Percentiles rank a stretch among this genome's conserved stretches.
These are phyloP conservation scores for Trichoderma sp. DNA, from an alignment of 2,329 filamentous ascomycete genomes.

Conservation along the genomic window DNA sequence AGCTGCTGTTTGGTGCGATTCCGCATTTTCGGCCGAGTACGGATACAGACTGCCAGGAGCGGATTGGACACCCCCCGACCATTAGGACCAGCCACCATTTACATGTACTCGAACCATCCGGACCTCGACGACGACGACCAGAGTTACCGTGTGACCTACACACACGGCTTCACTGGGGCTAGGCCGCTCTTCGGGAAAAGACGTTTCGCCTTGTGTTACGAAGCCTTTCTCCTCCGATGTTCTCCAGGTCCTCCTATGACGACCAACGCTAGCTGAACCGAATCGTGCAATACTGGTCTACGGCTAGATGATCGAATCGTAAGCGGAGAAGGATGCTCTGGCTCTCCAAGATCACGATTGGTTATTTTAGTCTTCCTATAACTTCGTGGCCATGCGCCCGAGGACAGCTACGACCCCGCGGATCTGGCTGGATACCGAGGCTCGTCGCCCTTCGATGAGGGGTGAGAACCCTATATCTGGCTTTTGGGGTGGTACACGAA, in stretches of 20 bases:
- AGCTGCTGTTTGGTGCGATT: no score
- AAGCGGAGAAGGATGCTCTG: background rate
- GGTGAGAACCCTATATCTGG: background rate
- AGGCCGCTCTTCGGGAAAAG: background rate
- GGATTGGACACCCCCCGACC: background rate
- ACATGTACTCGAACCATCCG: background rate
- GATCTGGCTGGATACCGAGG: background rate
- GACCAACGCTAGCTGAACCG: slow-evolving; percentile 1
- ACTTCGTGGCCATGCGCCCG: background rate
- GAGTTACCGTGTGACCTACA: background rate
- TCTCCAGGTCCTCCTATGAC: slow-evolving; percentile 11
- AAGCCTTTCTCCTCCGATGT: slow-evolving; percentile 3
- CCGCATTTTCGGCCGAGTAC: background rate
- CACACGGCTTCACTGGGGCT: background rate
- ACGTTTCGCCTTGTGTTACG: background rate
- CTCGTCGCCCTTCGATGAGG: background rate
- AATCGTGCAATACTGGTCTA: background rate
- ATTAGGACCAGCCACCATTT: slow-evolving; percentile 4
- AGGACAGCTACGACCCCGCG: background rate
- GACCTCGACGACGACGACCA: slow-evolving; percentile 8
- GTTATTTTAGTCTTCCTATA: background rate
- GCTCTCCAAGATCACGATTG: no score
- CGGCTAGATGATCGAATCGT: background rate
- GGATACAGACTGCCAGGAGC: background rate
- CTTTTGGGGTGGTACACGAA: background rate